phyloP scores from a whole-genome alignment of 1,284 basidiomycete species.

The Marasmius oreades region DNA sequence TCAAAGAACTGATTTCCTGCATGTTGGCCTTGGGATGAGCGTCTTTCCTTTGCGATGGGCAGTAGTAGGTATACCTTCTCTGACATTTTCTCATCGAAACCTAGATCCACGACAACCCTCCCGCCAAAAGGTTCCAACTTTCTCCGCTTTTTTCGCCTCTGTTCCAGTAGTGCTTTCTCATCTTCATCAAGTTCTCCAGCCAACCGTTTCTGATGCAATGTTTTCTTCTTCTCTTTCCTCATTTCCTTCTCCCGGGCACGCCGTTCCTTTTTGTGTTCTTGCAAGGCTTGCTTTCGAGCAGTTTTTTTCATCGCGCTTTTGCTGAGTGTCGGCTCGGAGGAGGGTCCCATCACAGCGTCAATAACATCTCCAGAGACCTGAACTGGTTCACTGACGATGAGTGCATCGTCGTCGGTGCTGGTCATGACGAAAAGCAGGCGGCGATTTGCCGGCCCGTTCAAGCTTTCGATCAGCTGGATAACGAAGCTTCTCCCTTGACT shows the following conservation, averaged over 20 bases:
- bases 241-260: slow-evolving; percentile 72
- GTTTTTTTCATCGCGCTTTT: slow-evolving; percentile 82
- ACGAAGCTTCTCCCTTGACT: neutral
- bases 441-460: neutral
- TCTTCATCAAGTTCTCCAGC: slow-evolving; percentile 51
- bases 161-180: slow-evolving; percentile 37
- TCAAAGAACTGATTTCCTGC: slow-evolving; percentile 87
- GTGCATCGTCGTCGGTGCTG: slow-evolving; percentile 10
- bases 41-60: neutral
- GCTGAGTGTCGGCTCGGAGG: slow-evolving; percentile 37
- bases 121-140: slow-evolving; percentile 57
- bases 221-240: slow-evolving; percentile 62
- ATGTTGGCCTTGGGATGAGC: slow-evolving; percentile 3
- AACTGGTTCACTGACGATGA: slow-evolving; percentile 17
- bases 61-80: slow-evolving; percentile 68
- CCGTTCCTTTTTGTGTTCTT: slow-evolving; percentile 71
- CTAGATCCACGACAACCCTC: slow-evolving; percentile 84
- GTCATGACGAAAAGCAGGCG: neutral
- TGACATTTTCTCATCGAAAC: slow-evolving; percentile 93
- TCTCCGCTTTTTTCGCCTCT: slow-evolving; percentile 42
- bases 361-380: slow-evolving; percentile 3
- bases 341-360: slow-evolving; percentile 15
- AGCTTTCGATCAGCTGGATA: neutral
- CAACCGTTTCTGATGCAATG: slow-evolving; percentile 49
- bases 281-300: slow-evolving; percentile 61